Percentiles rank a stretch among this genome's conserved stretches.
These are phyloP conservation scores for Penicillium brasilianum DNA, from an alignment of 2,329 filamentous ascomycete species.

Conservation along the genomic window DNA sequence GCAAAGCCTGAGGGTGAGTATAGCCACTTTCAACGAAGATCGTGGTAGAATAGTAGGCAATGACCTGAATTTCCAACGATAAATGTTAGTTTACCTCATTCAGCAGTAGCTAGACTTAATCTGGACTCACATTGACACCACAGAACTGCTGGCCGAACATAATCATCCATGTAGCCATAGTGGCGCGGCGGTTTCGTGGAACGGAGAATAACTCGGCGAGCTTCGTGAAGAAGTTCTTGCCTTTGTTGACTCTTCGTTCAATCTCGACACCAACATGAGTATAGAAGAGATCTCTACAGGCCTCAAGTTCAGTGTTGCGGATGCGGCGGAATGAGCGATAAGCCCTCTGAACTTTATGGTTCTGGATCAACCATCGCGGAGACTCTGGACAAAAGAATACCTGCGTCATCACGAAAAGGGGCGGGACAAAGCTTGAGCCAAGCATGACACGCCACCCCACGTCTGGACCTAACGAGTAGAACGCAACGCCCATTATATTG, in stretches of 20 bases:
- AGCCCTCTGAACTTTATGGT: slow-evolving; percentile 51
- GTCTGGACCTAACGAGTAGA: slow-evolving; percentile 44
- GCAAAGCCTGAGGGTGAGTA: slow-evolving; percentile 57
- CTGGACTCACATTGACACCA: slow-evolving; percentile 51
- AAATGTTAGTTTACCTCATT: neutral
- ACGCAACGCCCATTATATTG: slow-evolving; percentile 54
- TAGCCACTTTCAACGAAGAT: slow-evolving; percentile 65
- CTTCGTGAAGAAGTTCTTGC: slow-evolving; percentile 57
- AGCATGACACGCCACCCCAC: slow-evolving; percentile 72
- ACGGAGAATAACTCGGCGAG: slow-evolving; percentile 65
- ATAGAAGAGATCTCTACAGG: slow-evolving; percentile 63
- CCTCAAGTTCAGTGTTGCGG: slow-evolving; percentile 53
- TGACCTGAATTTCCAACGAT: slow-evolving; percentile 36
- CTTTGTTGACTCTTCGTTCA: slow-evolving; percentile 60
- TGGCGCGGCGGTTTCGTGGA: slow-evolving; percentile 66
- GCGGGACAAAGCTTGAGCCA: slow-evolving; percentile 66
- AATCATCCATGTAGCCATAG: slow-evolving; percentile 62
- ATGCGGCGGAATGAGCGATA: slow-evolving; percentile 37
- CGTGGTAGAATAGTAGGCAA: slow-evolving; percentile 66
- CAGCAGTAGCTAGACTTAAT: neutral
- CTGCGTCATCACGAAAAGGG: slow-evolving; percentile 59
- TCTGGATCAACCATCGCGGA: slow-evolving; percentile 58
- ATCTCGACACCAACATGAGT: slow-evolving; percentile 64
- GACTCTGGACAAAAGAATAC: slow-evolving; percentile 70
- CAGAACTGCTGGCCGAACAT: slow-evolving; percentile 70